phyloP scores from a whole-genome alignment of 2,329 filamentous ascomycete species.

The Lecanicillium sp. region DNA sequence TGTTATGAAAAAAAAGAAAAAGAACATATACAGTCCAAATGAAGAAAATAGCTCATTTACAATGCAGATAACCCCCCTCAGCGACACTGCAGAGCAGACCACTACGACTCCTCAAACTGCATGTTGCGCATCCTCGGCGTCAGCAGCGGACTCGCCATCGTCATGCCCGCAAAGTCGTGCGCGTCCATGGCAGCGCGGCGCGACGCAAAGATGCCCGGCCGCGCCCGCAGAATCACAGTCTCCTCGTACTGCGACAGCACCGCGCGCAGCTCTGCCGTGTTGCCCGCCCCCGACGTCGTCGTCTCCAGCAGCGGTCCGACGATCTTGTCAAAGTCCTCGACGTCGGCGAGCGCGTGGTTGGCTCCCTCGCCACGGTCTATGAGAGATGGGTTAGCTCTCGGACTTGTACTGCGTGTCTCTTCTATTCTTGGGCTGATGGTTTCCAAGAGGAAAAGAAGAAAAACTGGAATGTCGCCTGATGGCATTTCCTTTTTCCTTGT shows the following conservation, averaged over 20 bases:
- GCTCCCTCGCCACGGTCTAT: constrained; percentile 52
- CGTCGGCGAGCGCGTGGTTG: constrained; percentile 51
- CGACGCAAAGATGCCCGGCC: constrained; percentile 42
- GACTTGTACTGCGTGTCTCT: not conserved
- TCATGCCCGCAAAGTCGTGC: constrained; percentile 42
- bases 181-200: constrained; percentile 50
- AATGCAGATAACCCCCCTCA: not conserved
- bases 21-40: not conserved
- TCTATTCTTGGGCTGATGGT: not conserved
- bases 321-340: constrained; percentile 35
- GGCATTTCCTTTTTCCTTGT: too few relatives aligned
- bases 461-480: not conserved
- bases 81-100: too few relatives aligned
- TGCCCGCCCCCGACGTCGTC: not conserved
- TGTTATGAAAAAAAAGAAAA: too few relatives aligned
- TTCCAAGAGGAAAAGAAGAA: not conserved
- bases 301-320: constrained; percentile 20
- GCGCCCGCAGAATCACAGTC: constrained; percentile 36
- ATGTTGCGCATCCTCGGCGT: constrained; percentile 32
- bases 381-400: constrained; percentile 3
- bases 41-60: too few relatives aligned
- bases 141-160: constrained; percentile 29
- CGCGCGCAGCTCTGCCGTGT: constrained; percentile 18
- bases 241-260: constrained; percentile 38
- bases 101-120: constrained; percentile 18